phyloP scores from a whole-genome alignment of 2,329 filamentous ascomycete species.

The Paramyrothecium sp. region DNA sequence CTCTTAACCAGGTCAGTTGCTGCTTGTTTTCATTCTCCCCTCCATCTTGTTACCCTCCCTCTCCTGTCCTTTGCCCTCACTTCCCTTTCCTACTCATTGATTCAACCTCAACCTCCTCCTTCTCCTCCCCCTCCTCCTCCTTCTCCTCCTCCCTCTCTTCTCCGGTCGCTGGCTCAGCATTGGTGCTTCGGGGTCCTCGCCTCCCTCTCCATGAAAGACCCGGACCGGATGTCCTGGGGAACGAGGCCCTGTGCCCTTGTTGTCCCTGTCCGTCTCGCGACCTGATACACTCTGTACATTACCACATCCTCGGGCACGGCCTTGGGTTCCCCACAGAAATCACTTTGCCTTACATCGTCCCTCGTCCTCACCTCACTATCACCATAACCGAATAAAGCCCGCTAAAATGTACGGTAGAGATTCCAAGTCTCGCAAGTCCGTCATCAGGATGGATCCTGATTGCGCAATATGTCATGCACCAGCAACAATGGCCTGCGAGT shows the following conservation, averaged over 20 bases:
- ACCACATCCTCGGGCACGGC: background rate
- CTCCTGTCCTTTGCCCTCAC: slow-evolving; percentile 14
- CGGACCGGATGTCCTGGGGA: background rate
- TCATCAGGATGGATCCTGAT: slow-evolving; percentile 67
- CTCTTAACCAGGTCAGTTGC: slow-evolving; percentile 27
- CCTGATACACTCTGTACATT: slow-evolving; percentile 5
- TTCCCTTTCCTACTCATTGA: slow-evolving; percentile 12
- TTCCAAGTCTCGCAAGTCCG: slow-evolving; percentile 41
- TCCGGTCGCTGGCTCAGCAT: slow-evolving; percentile 3
- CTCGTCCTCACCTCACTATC: background rate
- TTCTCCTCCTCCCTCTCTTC: background rate
- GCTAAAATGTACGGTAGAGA: slow-evolving; percentile 55
- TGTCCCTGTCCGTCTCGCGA: slow-evolving; percentile 24
- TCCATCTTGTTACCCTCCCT: slow-evolving; percentile 15
- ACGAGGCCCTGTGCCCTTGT: background rate
- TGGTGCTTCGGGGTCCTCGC: slow-evolving; percentile 9
- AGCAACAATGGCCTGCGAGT: slow-evolving; percentile 59
- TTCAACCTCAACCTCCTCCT: slow-evolving; percentile 20
- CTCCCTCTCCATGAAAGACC: slow-evolving; percentile 8
- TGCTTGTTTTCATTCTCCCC: slow-evolving; percentile 15
- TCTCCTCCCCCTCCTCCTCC: slow-evolving; percentile 5
- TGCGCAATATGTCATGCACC: slow-evolving; percentile 66
- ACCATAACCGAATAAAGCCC: slow-evolving; percentile 4
- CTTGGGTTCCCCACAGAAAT: background rate
- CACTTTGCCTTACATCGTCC: background rate